Evolutionary conservation across 1,284 basidiomycete species (phyloP).

Genomic region (Microbotryomycetes sp.): DNA sequence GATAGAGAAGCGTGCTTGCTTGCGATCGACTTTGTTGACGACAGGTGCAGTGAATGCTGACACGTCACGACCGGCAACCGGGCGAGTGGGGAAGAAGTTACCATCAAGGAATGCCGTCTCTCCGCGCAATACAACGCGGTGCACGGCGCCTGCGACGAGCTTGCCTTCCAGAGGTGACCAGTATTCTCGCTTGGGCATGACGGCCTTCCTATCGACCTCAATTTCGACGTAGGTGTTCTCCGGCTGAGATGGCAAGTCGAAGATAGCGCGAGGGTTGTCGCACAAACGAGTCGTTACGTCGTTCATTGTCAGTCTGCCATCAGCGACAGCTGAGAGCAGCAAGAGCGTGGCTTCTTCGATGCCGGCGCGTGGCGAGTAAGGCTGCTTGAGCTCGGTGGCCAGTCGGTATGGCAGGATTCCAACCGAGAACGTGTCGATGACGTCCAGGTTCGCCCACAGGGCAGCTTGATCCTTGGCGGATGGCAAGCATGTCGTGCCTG

Average conservation of each 20-base stretch:
- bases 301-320: constrained; percentile 72
- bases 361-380: constrained; percentile 67
- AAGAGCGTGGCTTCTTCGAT: constrained; percentile 83
- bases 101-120: constrained; percentile 90
- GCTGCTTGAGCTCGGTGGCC: constrained; percentile 60
- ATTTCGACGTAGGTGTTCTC: constrained; percentile 86
- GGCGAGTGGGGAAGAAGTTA: constrained; percentile 49
- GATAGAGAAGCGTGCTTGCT: constrained; percentile 38
- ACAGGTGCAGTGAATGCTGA: constrained; percentile 58
- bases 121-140: constrained; percentile 87
- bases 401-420: constrained; percentile 76
- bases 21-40: constrained; percentile 24
- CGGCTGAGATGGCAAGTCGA: constrained; percentile 76
- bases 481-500: constrained; percentile 62
- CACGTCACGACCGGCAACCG: constrained; percentile 67
- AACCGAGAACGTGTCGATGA: constrained; percentile 87
- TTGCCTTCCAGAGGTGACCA: constrained; percentile 83
- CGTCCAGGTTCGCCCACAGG: constrained; percentile 78
- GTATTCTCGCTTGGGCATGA: constrained; percentile 43
- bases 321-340: constrained; percentile 75
- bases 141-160: constrained; percentile 66
- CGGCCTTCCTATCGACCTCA: constrained; percentile 68
- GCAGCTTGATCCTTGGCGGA: constrained; percentile 69
- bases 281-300: constrained; percentile 74
- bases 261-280: constrained; percentile 89